Conservation (phyloP, 257 asterid genomes). For the Solanum habrochaites region DNA sequence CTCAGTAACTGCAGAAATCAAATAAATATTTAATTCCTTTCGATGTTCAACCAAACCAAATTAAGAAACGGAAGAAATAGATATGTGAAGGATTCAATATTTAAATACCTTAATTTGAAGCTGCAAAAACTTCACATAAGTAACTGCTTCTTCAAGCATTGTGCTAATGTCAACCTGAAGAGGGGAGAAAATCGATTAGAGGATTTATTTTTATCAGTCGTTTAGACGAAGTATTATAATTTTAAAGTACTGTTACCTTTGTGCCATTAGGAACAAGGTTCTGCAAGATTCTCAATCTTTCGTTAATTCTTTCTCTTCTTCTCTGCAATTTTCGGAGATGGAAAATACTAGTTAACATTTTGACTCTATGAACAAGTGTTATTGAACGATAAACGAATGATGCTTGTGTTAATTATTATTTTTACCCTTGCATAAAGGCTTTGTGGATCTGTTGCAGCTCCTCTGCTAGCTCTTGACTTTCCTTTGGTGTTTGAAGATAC, state of each 20-base stretch:
- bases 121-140: constrained; percentile 79
- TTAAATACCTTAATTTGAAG: constrained; percentile 70
- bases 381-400: not conserved
- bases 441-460: constrained; percentile 81
- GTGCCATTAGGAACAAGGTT: constrained; percentile 88
- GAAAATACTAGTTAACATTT: not conserved
- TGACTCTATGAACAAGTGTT: not conserved
- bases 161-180: constrained; percentile 81
- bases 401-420: not conserved
- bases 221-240: not conserved
- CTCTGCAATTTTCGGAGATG: constrained; percentile 30
- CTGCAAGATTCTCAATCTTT: constrained; percentile 77
- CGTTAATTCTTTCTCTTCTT: constrained; percentile 81
- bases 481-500: constrained; percentile 25
- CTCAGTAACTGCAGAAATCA: constrained; percentile 50
- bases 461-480: constrained; percentile 49
- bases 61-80: not conserved
- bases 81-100: not conserved
- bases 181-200: not conserved
- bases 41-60: not conserved
- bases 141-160: constrained; percentile 94
- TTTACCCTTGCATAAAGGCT: constrained; percentile 90
- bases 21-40: not conserved
- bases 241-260: constrained; percentile 27
- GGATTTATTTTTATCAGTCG: not conserved